Evolutionary conservation across 805 yeast genomes (phyloP), one percentile per base, ranked within the genome.

Genomic region (Yamadazyma sp.): DNA sequence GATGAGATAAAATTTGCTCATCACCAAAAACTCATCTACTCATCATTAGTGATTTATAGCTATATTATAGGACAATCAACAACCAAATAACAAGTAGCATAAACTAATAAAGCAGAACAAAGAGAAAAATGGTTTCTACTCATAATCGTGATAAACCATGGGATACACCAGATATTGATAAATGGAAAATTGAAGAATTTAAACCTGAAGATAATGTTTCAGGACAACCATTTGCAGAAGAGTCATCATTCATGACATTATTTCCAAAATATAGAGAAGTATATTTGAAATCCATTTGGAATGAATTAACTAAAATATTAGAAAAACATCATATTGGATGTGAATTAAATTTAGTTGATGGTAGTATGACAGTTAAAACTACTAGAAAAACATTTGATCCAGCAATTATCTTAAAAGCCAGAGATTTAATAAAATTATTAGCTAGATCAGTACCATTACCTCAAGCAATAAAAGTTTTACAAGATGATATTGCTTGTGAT

Each of bases 361-460:
- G 98, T 29, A 82, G 96, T 3, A 93, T 93, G 98, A 82, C 95
- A 0, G 98, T 93, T 12, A 86, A 82, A 50, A 93, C 98, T 11
- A 91, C 98, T 3, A 76, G 95, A 59, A 93, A 91, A 59, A 89
- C 98, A 0, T 93, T 62, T 59, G 98, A 93, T 57, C 98, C 98
- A 0, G 94, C 95, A 5, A 80, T 85, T 35, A 86, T 93, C 48
- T 73, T 93, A 50, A 91, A 88, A 53, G 97, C 98, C 13, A 78
- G 98, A 57, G 98, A 93, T 62, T 71, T 93, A 58, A 87, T 93
- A 54, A 93, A 91, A 62, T 73, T 93, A 35, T 69, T 93, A 48
- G 96, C 98, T 0, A 79, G 98, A 62, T 86, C 96, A 2, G 98
- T 93, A 25, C 98, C 98, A 18, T 85, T 85, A 48, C 96, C 96